Conservation (phyloP, 177 flowering plant genomes). For the Vitis hybrid region DNA sequence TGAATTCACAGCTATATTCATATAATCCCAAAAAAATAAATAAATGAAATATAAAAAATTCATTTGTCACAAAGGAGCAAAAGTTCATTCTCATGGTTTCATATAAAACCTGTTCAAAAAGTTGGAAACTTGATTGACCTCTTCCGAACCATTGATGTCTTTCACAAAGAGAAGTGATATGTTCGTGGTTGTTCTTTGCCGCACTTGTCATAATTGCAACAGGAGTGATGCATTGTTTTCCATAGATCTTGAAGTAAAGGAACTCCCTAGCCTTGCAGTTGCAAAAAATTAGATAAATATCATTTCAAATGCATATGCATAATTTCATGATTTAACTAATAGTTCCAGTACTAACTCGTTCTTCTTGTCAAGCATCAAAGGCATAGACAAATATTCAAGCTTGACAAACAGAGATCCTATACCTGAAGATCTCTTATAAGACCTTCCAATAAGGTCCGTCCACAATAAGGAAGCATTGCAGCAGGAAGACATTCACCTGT, state of each 20-base stretch:
- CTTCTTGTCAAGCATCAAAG: conserved; percentile 13
- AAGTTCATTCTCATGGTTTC: background rate
- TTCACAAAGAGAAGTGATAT: conserved; percentile 72
- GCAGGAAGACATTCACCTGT: conserved; percentile 98
- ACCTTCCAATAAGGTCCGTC: conserved; percentile 93
- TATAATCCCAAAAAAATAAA: background rate
- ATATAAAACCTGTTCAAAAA: conserved; percentile 88
- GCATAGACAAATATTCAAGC: conserved; percentile 3
- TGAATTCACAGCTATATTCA: conserved; percentile 9
- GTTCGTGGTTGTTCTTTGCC: conserved; percentile 85
- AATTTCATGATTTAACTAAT: no score
- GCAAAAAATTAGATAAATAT: conserved; percentile 5
- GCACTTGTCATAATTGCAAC: conserved; percentile 98
- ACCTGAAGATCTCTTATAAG: conserved; percentile 99
- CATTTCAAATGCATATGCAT: background rate
- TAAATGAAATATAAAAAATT: background rate
- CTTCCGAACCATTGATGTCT: conserved; percentile 88
- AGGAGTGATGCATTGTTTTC: conserved; percentile 89
- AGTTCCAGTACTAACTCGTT: background rate
- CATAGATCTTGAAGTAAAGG: conserved; percentile 79
- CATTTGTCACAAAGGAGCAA: no score
- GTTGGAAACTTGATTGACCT: conserved; percentile 74
- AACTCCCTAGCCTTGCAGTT: conserved; percentile 89
- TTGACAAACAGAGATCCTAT: conserved; percentile 25
- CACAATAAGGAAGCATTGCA: conserved; percentile 98